These are phyloP conservation scores for Cyberlindnera veronae DNA, from an alignment of 805 yeast genomes.

Conservation along the genomic window DNA sequence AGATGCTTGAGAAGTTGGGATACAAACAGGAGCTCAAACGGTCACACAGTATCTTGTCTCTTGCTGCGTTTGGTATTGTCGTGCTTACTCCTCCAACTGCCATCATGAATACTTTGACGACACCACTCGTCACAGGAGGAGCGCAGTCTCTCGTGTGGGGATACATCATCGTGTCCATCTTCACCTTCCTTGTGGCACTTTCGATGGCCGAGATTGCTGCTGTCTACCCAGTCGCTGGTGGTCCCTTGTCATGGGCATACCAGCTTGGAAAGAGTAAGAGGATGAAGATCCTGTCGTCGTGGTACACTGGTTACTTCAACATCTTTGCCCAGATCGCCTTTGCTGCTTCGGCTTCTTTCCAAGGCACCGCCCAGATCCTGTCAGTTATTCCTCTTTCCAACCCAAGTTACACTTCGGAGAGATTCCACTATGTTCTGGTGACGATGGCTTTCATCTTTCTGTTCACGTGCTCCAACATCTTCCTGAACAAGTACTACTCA, in stretches of 20 bases:
- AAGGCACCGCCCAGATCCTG: slow-evolving; percentile 24
- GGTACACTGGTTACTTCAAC: slow-evolving; percentile 30
- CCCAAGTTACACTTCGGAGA: slow-evolving; percentile 14
- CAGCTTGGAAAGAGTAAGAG: slow-evolving; percentile 25
- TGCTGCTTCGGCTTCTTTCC: slow-evolving; percentile 26
- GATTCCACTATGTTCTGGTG: slow-evolving; percentile 23
- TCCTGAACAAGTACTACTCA: slow-evolving; percentile 24
- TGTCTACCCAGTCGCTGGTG: slow-evolving; percentile 33
- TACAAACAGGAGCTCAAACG: slow-evolving; percentile 27
- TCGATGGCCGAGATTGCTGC: slow-evolving; percentile 33
- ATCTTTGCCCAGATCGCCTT: slow-evolving; percentile 28
- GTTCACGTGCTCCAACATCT: slow-evolving; percentile 22
- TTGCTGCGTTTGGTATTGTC: slow-evolving; percentile 26
- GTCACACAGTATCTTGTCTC: slow-evolving; percentile 20
- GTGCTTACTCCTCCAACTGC: slow-evolving; percentile 27
- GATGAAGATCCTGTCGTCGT: slow-evolving; percentile 28
- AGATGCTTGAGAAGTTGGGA: slow-evolving; percentile 21
- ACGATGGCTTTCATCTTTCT: slow-evolving; percentile 25
- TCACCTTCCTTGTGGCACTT: slow-evolving; percentile 25
- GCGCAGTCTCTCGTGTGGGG: slow-evolving; percentile 28
- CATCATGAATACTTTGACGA: slow-evolving; percentile 24
- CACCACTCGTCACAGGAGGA: slow-evolving; percentile 26
- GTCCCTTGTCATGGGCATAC: slow-evolving; percentile 35
- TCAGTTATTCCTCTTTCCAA: slow-evolving; percentile 20
- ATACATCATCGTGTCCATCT: slow-evolving; percentile 24